Evolutionary conservation across 495 filamentous ascomycete species (phyloP), one percentile per base, ranked within the genome.

Genomic region (Aspergillus egyptiacus): DNA sequence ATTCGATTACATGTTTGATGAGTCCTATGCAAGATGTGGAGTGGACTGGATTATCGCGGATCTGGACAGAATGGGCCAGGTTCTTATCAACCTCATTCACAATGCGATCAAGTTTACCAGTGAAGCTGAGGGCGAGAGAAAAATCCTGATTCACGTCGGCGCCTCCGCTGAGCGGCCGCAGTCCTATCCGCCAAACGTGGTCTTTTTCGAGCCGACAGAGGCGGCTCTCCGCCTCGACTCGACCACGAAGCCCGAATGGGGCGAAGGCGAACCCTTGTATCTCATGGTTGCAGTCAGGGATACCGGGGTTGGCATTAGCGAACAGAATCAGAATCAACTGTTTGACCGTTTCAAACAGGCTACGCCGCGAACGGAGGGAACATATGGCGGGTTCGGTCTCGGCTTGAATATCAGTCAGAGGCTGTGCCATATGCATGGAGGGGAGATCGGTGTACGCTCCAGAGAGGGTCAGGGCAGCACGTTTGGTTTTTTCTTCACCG

Each of bases 341-440:
- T 95, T 95, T 61, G 80, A 85, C 43, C 76, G 88, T 10, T 94
- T 94, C 65, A 86, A 83, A 3, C 87, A 93, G 66, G 84, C 85
- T 0, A 84, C 77, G 18, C 86, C 87, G 2, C 75, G 83, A 32
- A 91, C 88, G 0, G 86, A 91, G 48, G 78, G 87, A 1, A 78
- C 85, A 30, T 94, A 93, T 51, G 89, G 88, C 15, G 89, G 89
- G 3, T 89, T 82, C 5, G 89, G 89, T 0, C 74, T 95, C 2
- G 89, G 89, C 0, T 71, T 95, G 4, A 94, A 90, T 66, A 90
- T 94, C 46, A 87, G 82, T 23, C 72, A 85, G 30, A 80, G 83
- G 45, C 68, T 95, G 6, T 86, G 84, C 15, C 86, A 91, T 55
- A 61, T 93, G 10, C 87, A 91, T 67, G 87, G 87, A 17, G 89